Base-by-base conservation (phyloP, 176 grass and related monocot species). In the Melocanna baccifera region DNA sequence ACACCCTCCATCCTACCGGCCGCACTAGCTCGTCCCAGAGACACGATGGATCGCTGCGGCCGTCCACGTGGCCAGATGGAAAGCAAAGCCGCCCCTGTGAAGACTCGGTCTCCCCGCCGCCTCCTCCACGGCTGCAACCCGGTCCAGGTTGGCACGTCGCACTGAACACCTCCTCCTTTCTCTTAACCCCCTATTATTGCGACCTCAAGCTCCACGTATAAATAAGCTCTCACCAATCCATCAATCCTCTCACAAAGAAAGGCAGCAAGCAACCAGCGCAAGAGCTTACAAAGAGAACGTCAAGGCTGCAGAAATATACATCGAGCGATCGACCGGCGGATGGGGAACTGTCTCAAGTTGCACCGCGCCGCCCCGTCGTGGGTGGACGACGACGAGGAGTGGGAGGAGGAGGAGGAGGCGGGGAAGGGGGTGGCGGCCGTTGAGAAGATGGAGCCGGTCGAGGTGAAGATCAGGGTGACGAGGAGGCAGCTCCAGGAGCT, bases 341-440 rank as follows among this genome's bases (percentile, higher is more conserved):
- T 94, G 92, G 92, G 92, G 40, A 94, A 94, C 78, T 94, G 92
- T 47, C 22, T 91, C 2, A 86, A 79, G 77, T 25, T n/a, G 67
- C 77, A 77, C 40, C 77, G 81, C 56, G 61, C 9, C 30, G 22
- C 52, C 2, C 73, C 47, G 87, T 70, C 87, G 50, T 91, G 92
- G 92, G 92, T 70, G 13, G 92, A 94, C 81, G 89, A 87, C 81
- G 89, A 87, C 45, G 74, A 61, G 59, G 79, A 90, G 80, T 83
- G 88, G 84, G 79, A 58, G 88, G 70, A 66, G 67, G 81, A 53
- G 34, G 26, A 0, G 78, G 71, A 28, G 83, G n/a, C 41, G 47
- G 9, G 5, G 45, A 71, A 71, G 14, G 29, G 8, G 14, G 6
- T 0, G 32, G 19, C 28, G 18, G 71, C 83, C n/a, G 78, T 11